phyloP scores from a whole-genome alignment of 108 stramenopile genomes.

The Cyclotella cryptica region DNA sequence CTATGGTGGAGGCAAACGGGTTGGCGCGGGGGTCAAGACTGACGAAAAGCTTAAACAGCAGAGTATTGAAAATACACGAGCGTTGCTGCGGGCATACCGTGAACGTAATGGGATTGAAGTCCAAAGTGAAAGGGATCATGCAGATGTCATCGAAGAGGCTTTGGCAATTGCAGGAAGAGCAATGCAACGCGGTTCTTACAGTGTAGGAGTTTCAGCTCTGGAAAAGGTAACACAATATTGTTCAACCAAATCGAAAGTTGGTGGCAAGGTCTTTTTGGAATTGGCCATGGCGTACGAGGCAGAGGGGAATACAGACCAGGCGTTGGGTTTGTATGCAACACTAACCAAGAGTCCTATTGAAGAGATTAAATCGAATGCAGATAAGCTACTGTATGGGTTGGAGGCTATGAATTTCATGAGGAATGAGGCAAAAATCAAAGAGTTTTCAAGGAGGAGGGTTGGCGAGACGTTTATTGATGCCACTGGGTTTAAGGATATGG shows the following conservation, averaged over 20 bases:
- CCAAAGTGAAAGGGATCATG: constrained; percentile 80
- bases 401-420: constrained; percentile 90
- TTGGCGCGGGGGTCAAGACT: constrained; percentile 72
- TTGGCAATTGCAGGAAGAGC: constrained; percentile 61
- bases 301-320: constrained; percentile 75
- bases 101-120: constrained; percentile 84
- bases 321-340: constrained; percentile 67
- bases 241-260: constrained; percentile 77
- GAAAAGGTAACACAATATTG: constrained; percentile 90
- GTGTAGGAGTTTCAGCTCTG: constrained; percentile 77
- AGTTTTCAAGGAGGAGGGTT: constrained; percentile 68
- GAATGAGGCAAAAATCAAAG: constrained; percentile 63
- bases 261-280: constrained; percentile 84
- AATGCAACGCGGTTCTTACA: constrained; percentile 83
- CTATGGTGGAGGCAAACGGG: constrained; percentile 89
- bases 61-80: constrained; percentile 55
- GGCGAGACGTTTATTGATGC: constrained; percentile 86
- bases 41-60: constrained; percentile 42
- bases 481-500: constrained; percentile 73
- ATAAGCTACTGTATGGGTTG: constrained; percentile 75
- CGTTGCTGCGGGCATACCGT: constrained; percentile 64
- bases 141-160: constrained; percentile 77
- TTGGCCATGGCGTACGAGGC: constrained; percentile 93
- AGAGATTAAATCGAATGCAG: constrained; percentile 81
- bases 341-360: constrained; percentile 80